phyloP scores from a whole-genome alignment of 2,329 filamentous ascomycete species.

The Trichoderma afroharzianum region DNA sequence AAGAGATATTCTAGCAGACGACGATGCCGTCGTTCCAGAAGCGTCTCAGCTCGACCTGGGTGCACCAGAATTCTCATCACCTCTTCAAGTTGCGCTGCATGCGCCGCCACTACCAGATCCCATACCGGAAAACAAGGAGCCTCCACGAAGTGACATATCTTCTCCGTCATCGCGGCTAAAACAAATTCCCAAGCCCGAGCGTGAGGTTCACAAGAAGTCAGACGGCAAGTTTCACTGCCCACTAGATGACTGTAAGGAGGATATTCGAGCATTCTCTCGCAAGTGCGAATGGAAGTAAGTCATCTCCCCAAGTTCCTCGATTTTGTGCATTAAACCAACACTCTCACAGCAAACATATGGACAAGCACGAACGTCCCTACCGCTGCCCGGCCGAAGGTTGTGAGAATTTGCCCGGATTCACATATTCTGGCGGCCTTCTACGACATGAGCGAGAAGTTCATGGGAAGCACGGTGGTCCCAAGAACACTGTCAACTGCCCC shows the following conservation, averaged over 20 bases:
- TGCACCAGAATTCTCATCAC: conserved; percentile 32
- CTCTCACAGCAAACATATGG: conserved; percentile 82
- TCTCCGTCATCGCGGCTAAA: conserved; percentile 43
- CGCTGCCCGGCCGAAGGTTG: conserved; percentile 79
- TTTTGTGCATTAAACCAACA: conserved; percentile 25
- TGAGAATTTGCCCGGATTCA: conserved; percentile 90
- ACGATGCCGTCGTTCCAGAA: conserved; percentile 37
- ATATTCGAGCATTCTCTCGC: conserved; percentile 64
- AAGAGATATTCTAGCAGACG: conserved; percentile 36
- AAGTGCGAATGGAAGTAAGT: conserved; percentile 95
- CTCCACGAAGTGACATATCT: conserved; percentile 32
- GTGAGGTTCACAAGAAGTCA: conserved; percentile 57
- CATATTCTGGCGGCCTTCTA: conserved; percentile 85
- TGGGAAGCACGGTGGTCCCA: conserved; percentile 81
- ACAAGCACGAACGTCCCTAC: conserved; percentile 93
- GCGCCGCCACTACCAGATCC: conserved; percentile 32
- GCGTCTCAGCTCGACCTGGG: conserved; percentile 38
- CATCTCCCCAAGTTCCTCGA: neutral
- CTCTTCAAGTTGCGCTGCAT: conserved; percentile 31
- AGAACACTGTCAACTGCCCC: conserved; percentile 83
- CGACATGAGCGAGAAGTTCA: conserved; percentile 93
- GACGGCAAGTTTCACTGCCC: conserved; percentile 77
- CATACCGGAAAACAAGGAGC: conserved; percentile 34
- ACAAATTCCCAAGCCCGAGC: conserved; percentile 56
- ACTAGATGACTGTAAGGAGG: conserved; percentile 63